A percentile compares a stretch with the other conserved stretches of the same genome.
Evolutionary conservation across 495 filamentous ascomycete genomes (phyloP).

Genomic region (Pseudotulostoma volvatum): DNA sequence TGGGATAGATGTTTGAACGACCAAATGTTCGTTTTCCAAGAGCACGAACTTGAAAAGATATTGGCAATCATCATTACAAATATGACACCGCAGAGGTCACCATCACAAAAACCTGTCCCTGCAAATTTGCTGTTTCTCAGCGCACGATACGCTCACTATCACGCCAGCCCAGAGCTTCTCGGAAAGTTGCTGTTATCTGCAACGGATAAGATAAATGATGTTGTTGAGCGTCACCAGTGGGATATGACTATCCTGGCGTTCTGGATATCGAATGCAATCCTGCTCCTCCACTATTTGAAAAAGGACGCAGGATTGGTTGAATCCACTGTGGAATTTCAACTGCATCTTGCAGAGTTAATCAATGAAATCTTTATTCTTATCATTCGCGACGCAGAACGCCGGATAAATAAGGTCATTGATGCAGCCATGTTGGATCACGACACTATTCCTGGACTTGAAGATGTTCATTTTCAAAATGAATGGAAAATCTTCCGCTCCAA

Average conservation of each 20-base stretch:
- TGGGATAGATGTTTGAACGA: slow-evolving; percentile 92
- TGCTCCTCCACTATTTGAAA: slow-evolving; percentile 89
- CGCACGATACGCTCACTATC: slow-evolving; percentile 92
- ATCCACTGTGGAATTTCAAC: slow-evolving; percentile 77
- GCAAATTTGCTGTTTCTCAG: slow-evolving; percentile 94
- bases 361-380: slow-evolving; percentile 99
- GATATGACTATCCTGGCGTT: slow-evolving; percentile 99
- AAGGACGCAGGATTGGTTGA: slow-evolving; percentile 74
- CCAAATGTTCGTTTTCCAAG: slow-evolving; percentile 99
- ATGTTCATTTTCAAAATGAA: slow-evolving; percentile 91
- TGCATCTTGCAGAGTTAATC: slow-evolving; percentile 83
- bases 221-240: slow-evolving; percentile 90
- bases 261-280: slow-evolving; percentile 94
- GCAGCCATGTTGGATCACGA: slow-evolving; percentile 92
- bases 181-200: slow-evolving; percentile 65
- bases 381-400: slow-evolving; percentile 88
- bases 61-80: slow-evolving; percentile 93
- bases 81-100: slow-evolving; percentile 92
- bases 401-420: slow-evolving; percentile 92
- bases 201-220: slow-evolving; percentile 91
- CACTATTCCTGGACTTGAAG: slow-evolving; percentile 93
- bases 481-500: slow-evolving; percentile 94
- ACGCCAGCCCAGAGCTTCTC: slow-evolving; percentile 74
- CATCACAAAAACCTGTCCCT: slow-evolving; percentile 91
- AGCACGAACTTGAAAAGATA: slow-evolving; percentile 74